These are phyloP conservation scores for Mortierella antarctica DNA, from an alignment of 192 early-diverging fungal genomes.

Conservation along the genomic window DNA sequence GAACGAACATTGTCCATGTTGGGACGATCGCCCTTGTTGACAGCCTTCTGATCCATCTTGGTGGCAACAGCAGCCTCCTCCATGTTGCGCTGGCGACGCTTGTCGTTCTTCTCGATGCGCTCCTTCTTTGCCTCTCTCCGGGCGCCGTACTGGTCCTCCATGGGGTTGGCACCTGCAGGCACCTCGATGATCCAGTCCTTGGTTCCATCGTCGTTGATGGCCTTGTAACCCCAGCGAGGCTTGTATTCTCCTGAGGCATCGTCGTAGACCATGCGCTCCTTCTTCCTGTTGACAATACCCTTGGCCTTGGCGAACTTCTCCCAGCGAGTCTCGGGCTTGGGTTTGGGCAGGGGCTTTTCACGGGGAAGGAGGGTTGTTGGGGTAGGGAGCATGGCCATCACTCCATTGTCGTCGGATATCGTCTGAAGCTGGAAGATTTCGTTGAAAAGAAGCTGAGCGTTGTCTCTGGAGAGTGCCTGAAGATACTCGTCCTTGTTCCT, in stretches of 20 bases:
- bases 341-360: constrained; percentile 93
- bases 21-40: constrained; percentile 56
- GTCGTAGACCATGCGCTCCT: constrained; percentile 85
- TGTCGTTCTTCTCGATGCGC: constrained; percentile 88
- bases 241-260: constrained; percentile 85
- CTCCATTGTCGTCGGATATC: constrained; percentile 73
- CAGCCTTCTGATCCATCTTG: constrained; percentile 61
- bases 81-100: constrained; percentile 85
- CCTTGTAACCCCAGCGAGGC: constrained; percentile 92
- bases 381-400: constrained; percentile 83
- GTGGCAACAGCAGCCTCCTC: constrained; percentile 77
- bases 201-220: constrained; percentile 78
- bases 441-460: constrained; percentile 88
- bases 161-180: constrained; percentile 82
- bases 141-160: constrained; percentile 88
- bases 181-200: constrained; percentile 97
- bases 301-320: constrained; percentile 98
- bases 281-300: constrained; percentile 91
- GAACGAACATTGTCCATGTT: constrained; percentile 64
- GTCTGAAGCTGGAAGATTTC: constrained; percentile 85
- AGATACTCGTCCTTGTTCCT: constrained; percentile 69
- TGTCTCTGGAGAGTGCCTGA: constrained; percentile 77
- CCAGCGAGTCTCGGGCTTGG: constrained; percentile 93
- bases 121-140: constrained; percentile 87
- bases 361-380: constrained; percentile 78